phyloP scores from a whole-genome alignment of 2,329 filamentous ascomycete genomes.

The Nannizziopsis arthrosporioides region DNA sequence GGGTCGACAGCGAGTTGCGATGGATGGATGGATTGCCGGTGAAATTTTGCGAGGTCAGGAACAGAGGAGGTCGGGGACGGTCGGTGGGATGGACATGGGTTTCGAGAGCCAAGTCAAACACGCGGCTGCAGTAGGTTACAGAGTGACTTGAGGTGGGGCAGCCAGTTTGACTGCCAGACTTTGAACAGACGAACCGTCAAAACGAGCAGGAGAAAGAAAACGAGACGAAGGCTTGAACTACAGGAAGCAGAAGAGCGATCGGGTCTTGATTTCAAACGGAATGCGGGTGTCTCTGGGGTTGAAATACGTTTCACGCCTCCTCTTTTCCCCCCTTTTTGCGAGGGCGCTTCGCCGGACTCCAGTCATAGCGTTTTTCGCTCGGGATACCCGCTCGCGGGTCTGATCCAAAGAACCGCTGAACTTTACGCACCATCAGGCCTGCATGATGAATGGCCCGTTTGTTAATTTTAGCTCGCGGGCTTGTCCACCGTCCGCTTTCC shows the following conservation, averaged over 20 bases:
- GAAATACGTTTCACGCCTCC: neutral
- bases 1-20: neutral
- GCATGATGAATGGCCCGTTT: neutral
- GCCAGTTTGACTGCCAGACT: conserved; percentile 4
- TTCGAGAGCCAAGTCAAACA: conserved; percentile 10
- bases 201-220: neutral
- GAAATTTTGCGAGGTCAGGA: neutral
- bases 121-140: conserved; percentile 6
- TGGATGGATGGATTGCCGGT: too few relatives aligned
- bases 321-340: neutral
- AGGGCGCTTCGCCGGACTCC: neutral
- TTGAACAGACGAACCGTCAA: neutral
- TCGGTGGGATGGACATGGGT: conserved; percentile 3
- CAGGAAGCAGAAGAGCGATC: neutral
- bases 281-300: too few relatives aligned
- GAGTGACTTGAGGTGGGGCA: conserved; percentile 11
- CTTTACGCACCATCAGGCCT: neutral
- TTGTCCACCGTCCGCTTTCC: neutral
- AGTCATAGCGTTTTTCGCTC: conserved; percentile 2
- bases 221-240: neutral
- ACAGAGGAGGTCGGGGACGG: conserved; percentile 1
- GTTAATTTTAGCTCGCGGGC: neutral
- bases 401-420: conserved; percentile 5
- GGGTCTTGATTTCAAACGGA: neutral
- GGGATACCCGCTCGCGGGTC: conserved; percentile 8